Percentiles rank a stretch among this genome's conserved stretches.
Evolutionary conservation across 805 yeast species (phyloP).

Genomic region (Danielia oregonensis): DNA sequence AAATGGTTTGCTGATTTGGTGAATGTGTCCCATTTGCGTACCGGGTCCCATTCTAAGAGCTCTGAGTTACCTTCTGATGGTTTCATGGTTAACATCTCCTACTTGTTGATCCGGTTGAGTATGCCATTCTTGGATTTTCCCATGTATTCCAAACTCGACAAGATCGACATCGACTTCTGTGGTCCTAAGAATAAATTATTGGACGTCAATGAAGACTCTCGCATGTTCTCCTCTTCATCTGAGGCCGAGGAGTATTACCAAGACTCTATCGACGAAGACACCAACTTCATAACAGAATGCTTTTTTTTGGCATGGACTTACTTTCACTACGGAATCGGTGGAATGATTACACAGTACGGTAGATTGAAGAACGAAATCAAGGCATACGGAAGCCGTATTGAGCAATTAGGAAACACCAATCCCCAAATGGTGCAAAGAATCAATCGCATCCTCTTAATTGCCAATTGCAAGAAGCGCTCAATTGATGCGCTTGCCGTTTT

Average conservation of each 20-base stretch:
- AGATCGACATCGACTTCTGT: slow-evolving; percentile 72
- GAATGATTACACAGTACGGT: slow-evolving; percentile 54
- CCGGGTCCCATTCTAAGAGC: slow-evolving; percentile 78
- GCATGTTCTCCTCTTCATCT: slow-evolving; percentile 69
- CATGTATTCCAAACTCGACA: slow-evolving; percentile 62
- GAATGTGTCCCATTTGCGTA: slow-evolving; percentile 81
- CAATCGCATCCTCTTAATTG: slow-evolving; percentile 48
- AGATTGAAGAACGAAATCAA: slow-evolving; percentile 48
- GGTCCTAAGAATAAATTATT: slow-evolving; percentile 46
- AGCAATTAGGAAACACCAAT: slow-evolving; percentile 9
- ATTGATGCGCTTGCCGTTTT: slow-evolving; percentile 61
- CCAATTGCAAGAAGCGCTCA: slow-evolving; percentile 47
- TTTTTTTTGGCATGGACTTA: slow-evolving; percentile 77
- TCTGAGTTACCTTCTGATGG: slow-evolving; percentile 70
- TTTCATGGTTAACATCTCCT: slow-evolving; percentile 72
- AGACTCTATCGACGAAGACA: slow-evolving; percentile 33
- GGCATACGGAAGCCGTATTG: slow-evolving; percentile 46
- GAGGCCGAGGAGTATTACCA: slow-evolving; percentile 62
- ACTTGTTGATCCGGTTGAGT: slow-evolving; percentile 66
- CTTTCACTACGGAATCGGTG: slow-evolving; percentile 87
- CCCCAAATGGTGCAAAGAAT: slow-evolving; percentile 16
- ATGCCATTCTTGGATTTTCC: slow-evolving; percentile 76
- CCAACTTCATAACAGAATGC: slow-evolving; percentile 87
- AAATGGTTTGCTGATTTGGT: slow-evolving; percentile 68
- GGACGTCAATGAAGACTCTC: slow-evolving; percentile 76